A percentile compares a stretch with the other conserved stretches of the same genome.
Evolutionary conservation across 2,329 filamentous ascomycete species (phyloP).

Genomic region (Stenocarpella maydis): DNA sequence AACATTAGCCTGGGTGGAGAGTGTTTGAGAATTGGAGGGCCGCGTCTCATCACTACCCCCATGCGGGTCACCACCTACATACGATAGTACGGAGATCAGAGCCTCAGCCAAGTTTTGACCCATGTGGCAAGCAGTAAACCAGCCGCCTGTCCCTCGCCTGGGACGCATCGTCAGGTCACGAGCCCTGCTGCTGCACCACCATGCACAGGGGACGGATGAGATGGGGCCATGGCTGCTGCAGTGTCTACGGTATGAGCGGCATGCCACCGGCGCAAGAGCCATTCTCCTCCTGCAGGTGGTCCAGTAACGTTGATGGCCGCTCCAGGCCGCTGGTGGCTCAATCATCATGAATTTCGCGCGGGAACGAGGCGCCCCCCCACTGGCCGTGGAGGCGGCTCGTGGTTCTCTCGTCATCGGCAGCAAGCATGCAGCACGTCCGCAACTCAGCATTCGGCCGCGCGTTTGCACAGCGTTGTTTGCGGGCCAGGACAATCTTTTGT

Average conservation of each 20-base stretch:
- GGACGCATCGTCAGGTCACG: constrained; percentile 23
- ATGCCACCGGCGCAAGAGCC: neutral
- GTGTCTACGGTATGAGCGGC: neutral
- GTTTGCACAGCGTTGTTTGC: constrained; percentile 17
- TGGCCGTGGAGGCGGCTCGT: neutral
- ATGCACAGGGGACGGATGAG: neutral
- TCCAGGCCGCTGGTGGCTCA: neutral
- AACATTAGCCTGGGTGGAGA: constrained; percentile 20
- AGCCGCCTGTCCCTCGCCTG: neutral
- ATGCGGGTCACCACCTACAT: constrained; percentile 7
- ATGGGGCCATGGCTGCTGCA: neutral
- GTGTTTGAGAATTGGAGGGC: constrained; percentile 32
- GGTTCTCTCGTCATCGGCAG: constrained; percentile 3
- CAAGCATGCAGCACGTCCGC: constrained; percentile 38
- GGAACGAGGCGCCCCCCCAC: neutral
- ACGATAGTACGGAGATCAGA: constrained; percentile 24
- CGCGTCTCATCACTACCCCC: constrained; percentile 31
- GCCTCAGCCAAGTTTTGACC: constrained; percentile 24
- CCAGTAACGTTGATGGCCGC: neutral
- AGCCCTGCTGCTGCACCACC: constrained; percentile 2
- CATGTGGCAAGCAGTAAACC: constrained; percentile 18
- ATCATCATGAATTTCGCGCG: neutral
- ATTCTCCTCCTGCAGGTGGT: neutral
- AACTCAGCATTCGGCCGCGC: constrained; percentile 25
- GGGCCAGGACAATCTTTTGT: constrained; percentile 28